These are phyloP conservation scores for Cystobasidium sp. DNA, from an alignment of 1,284 basidiomycete species.

Conservation along the genomic window DNA sequence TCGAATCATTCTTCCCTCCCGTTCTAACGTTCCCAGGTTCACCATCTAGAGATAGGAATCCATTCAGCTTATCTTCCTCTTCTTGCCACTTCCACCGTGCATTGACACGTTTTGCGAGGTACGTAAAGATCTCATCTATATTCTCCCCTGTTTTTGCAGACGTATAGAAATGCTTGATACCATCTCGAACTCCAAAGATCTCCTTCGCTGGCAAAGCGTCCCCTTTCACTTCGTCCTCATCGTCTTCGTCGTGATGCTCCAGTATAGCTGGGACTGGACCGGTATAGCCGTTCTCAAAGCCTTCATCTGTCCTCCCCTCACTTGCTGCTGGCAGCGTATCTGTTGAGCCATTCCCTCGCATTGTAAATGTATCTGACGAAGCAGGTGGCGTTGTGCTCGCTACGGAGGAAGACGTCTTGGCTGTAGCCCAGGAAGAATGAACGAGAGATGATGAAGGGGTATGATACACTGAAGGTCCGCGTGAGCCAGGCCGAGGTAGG, in stretches of 20 bases:
- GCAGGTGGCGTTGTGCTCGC: conserved; percentile 19
- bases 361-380: neutral
- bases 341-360: neutral
- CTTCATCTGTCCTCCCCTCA: neutral
- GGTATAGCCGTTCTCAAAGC: neutral
- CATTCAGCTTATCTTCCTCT: conserved; percentile 26
- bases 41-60: conserved; percentile 3
- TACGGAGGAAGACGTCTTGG: neutral
- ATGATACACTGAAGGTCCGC: conserved; percentile 33
- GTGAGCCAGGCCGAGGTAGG: conserved; percentile 1
- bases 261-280: conserved; percentile 11
- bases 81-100: conserved; percentile 40
- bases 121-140: conserved; percentile 47
- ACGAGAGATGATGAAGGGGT: conserved; percentile 31
- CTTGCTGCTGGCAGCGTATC: conserved; percentile 1
- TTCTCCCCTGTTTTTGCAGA: conserved; percentile 50
- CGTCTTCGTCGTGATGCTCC: neutral
- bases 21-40: conserved; percentile 20
- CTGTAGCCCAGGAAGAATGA: conserved; percentile 21
- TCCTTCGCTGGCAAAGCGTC: conserved; percentile 3
- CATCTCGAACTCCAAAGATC: conserved; percentile 42
- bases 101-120: conserved; percentile 24
- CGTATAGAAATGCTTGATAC: conserved; percentile 49
- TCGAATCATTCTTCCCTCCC: conserved; percentile 33
- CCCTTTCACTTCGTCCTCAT: neutral